These are phyloP conservation scores for Lichtheimia ramosa DNA, from an alignment of 371 early-diverging fungal genomes.

Conservation along the genomic window DNA sequence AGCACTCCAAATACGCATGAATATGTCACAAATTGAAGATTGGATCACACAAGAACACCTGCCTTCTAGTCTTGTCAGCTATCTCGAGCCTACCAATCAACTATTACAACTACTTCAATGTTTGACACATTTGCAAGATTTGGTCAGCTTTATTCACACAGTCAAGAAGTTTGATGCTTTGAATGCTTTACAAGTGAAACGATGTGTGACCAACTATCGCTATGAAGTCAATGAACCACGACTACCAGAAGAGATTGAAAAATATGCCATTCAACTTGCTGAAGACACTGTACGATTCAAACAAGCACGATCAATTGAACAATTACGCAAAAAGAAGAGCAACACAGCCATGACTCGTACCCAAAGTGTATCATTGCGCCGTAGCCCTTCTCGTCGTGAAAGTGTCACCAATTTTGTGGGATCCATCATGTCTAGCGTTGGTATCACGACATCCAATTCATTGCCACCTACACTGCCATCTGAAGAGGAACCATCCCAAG, in stretches of 20 bases:
- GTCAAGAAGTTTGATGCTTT: conserved; percentile 61
- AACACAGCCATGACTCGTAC: conserved; percentile 10
- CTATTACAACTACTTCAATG: conserved; percentile 80
- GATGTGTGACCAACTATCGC: conserved; percentile 71
- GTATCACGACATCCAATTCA: conserved; percentile 19
- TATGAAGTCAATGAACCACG: conserved; percentile 81
- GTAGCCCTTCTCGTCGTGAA: conserved; percentile 25
- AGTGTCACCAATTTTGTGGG: conserved; percentile 32
- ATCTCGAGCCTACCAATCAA: conserved; percentile 69
- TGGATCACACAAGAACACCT: conserved; percentile 71
- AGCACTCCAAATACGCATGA: conserved; percentile 82
- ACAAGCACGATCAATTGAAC: conserved; percentile 31
- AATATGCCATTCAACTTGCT: conserved; percentile 66
- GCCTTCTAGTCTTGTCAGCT: conserved; percentile 41
- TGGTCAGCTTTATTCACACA: conserved; percentile 72
- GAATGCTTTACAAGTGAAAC: conserved; percentile 70
- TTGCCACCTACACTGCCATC: conserved; percentile 16
- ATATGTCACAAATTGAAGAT: conserved; percentile 75
- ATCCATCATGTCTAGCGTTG: conserved; percentile 24
- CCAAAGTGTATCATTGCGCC: conserved; percentile 19
- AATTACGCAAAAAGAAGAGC: not conserved
- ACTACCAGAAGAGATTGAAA: conserved; percentile 67
- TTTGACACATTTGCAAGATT: conserved; percentile 62
- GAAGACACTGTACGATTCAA: conserved; percentile 58
- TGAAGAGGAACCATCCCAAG: not conserved